These are phyloP conservation scores for Sporothrix sp. DNA, from an alignment of 2,329 filamentous ascomycete genomes.

Conservation along the genomic window DNA sequence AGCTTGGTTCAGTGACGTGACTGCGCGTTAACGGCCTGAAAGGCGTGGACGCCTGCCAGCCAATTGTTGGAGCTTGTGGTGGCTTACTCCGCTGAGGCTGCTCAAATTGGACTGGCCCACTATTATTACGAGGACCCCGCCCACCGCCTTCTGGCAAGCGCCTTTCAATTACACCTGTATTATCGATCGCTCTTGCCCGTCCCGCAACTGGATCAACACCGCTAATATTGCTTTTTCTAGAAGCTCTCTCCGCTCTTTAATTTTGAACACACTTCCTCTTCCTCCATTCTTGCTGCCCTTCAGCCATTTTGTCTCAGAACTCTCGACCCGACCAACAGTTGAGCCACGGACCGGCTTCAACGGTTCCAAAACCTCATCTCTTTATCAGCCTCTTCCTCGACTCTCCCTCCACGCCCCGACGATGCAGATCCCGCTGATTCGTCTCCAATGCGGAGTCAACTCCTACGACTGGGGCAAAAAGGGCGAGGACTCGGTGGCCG, in stretches of 20 bases:
- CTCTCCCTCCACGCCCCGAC: slow-evolving; percentile 8
- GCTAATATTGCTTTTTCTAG: too few species aligned
- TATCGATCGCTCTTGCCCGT: too few species aligned
- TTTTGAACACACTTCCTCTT: not conserved
- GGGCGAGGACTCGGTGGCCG: slow-evolving; percentile 76
- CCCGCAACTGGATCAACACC: too few species aligned
- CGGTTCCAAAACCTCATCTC: too few species aligned
- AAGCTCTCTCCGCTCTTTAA: too few species aligned
- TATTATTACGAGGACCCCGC: not conserved
- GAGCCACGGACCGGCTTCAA: too few species aligned
- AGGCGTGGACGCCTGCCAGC: not conserved
- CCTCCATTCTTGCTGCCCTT: not conserved
- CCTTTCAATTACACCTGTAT: too few species aligned
- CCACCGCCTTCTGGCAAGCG: slow-evolving; percentile 6
- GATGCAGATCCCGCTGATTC: slow-evolving; percentile 72
- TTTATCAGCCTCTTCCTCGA: not conserved
- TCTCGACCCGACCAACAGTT: too few species aligned
- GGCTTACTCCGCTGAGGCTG: not conserved
- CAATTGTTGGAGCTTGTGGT: slow-evolving; percentile 12
- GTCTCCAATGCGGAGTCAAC: slow-evolving; percentile 86
- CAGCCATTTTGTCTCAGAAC: too few species aligned
- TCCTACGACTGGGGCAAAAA: slow-evolving; percentile 99
- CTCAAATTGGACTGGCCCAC: not conserved
- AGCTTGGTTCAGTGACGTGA: too few species aligned
- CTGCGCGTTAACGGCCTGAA: too few species aligned